phyloP scores from a whole-genome alignment of 371 early-diverging fungal species.

The Actinomortierella wolfii region DNA sequence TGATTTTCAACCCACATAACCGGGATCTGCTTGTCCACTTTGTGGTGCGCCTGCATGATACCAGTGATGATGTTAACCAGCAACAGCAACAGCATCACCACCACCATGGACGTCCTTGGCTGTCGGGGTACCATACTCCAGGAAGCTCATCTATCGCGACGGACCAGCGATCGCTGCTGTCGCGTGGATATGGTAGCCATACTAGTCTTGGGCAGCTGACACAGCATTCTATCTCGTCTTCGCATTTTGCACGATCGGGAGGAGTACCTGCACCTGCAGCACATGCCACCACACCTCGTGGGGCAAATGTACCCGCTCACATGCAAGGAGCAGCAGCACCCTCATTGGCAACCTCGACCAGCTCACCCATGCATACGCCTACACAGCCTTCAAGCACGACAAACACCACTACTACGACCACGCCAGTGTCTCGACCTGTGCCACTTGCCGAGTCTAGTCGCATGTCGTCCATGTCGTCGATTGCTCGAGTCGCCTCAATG shows the following conservation, averaged over 20 bases:
- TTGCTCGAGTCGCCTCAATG: conserved; percentile 36
- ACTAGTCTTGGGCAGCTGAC: too few species aligned
- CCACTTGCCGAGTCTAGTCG: conserved; percentile 23
- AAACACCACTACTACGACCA: neutral
- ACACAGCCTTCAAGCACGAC: neutral
- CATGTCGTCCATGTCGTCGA: conserved; percentile 41
- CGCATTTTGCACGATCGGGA: too few species aligned
- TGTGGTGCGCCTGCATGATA: conserved; percentile 22
- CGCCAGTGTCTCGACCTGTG: conserved; percentile 11
- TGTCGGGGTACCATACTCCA: too few species aligned
- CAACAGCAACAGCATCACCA: too few species aligned
- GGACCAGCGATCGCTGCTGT: too few species aligned
- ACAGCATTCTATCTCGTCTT: too few species aligned
- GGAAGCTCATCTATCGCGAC: too few species aligned
- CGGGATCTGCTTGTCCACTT: conserved; percentile 48
- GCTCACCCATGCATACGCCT: neutral
- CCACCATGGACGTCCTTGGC: too few species aligned
- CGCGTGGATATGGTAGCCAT: too few species aligned
- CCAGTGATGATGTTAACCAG: neutral
- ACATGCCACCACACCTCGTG: too few species aligned
- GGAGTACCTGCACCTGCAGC: too few species aligned
- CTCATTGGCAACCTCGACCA: conserved; percentile 1
- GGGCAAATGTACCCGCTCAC: too few species aligned
- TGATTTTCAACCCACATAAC: conserved; percentile 49
- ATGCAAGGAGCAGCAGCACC: conserved; percentile 17